phyloP scores from a whole-genome alignment of 805 yeast species.

The Ogataea ramenticola region DNA sequence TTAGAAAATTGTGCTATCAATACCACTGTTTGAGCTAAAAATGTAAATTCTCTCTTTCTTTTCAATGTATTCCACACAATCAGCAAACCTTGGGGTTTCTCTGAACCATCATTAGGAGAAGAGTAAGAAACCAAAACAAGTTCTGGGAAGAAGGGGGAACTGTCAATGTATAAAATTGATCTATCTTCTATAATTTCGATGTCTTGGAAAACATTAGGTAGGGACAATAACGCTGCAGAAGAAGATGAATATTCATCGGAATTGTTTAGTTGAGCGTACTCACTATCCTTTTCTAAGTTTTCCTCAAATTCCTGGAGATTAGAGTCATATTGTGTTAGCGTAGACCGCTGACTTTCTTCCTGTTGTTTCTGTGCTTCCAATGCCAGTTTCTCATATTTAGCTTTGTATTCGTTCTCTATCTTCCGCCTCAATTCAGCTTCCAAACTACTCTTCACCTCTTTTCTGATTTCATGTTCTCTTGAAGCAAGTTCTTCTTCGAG shows the following conservation, averaged over 20 bases:
- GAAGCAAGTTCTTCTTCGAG: slow-evolving; percentile 4
- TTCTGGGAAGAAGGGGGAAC: slow-evolving; percentile 23
- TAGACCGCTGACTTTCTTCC: too few relatives aligned
- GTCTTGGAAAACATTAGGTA: slow-evolving; percentile 2
- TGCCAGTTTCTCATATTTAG: slow-evolving; percentile 2
- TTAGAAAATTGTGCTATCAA: slow-evolving; percentile 33
- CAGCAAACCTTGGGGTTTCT: slow-evolving; percentile 8
- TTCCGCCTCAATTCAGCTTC: slow-evolving; percentile 7
- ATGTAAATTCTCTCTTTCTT: slow-evolving; percentile 26
- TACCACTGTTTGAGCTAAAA: slow-evolving; percentile 34
- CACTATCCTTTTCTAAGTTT: slow-evolving; percentile 19
- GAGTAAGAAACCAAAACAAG: slow-evolving; percentile 20
- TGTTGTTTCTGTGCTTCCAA: neutral
- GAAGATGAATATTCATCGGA: neutral
- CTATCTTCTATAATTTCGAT: slow-evolving; percentile 4
- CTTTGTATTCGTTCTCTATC: slow-evolving; percentile 7
- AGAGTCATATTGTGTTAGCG: neutral
- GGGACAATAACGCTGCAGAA: slow-evolving; percentile 2
- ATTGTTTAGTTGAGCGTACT: slow-evolving; percentile 10
- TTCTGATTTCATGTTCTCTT: slow-evolving; percentile 4
- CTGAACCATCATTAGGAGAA: neutral
- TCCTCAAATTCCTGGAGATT: neutral
- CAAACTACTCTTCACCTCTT: slow-evolving; percentile 6
- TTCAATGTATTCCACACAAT: slow-evolving; percentile 24
- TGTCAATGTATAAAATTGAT: slow-evolving; percentile 20